A percentile compares a stretch with the other conserved stretches of the same genome.
phyloP scores from a whole-genome alignment of 352 stramenopile species.

The Phytophthora rubi region DNA sequence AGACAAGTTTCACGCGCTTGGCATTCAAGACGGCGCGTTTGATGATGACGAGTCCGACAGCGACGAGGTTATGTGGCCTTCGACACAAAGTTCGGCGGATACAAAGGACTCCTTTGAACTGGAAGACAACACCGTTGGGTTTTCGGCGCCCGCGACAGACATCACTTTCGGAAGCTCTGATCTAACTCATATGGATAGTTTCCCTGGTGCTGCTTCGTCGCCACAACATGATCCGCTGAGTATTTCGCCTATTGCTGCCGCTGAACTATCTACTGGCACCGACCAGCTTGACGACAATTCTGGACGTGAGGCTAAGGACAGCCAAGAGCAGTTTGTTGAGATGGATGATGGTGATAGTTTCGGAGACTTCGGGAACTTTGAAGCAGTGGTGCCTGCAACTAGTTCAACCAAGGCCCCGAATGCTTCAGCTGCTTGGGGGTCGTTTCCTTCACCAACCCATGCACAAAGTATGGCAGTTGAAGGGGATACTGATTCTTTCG shows the following conservation, averaged over 20 bases:
- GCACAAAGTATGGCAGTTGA: slow-evolving; percentile 19
- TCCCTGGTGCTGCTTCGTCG: slow-evolving; percentile 7
- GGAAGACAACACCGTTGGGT: background rate
- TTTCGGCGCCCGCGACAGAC: slow-evolving; percentile 3
- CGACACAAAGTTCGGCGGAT: slow-evolving; percentile 6
- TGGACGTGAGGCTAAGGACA: slow-evolving; percentile 1
- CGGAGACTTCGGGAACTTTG: slow-evolving; percentile 30
- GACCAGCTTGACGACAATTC: slow-evolving; percentile 3
- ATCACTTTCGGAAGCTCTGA: background rate
- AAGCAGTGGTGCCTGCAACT: slow-evolving; percentile 1
- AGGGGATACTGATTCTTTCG: slow-evolving; percentile 19
- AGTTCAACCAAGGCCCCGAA: slow-evolving; percentile 11
- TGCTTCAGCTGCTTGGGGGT: slow-evolving; percentile 15
- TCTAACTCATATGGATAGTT: background rate
- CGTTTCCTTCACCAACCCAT: slow-evolving; percentile 14
- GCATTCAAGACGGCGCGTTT: slow-evolving; percentile 11
- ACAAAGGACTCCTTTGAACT: slow-evolving; percentile 2
- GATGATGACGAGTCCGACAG: slow-evolving; percentile 12
- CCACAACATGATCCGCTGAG: slow-evolving; percentile 1
- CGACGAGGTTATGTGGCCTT: slow-evolving; percentile 8
- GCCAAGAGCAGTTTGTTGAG: background rate
- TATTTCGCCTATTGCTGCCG: background rate
- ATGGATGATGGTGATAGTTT: slow-evolving; percentile 45
- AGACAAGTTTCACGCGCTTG: background rate
- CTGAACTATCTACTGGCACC: background rate